A percentile compares a stretch with the other conserved stretches of the same genome.
Conservation (phyloP, 2,329 filamentous ascomycete species). For the Juglanconis juglandina region DNA sequence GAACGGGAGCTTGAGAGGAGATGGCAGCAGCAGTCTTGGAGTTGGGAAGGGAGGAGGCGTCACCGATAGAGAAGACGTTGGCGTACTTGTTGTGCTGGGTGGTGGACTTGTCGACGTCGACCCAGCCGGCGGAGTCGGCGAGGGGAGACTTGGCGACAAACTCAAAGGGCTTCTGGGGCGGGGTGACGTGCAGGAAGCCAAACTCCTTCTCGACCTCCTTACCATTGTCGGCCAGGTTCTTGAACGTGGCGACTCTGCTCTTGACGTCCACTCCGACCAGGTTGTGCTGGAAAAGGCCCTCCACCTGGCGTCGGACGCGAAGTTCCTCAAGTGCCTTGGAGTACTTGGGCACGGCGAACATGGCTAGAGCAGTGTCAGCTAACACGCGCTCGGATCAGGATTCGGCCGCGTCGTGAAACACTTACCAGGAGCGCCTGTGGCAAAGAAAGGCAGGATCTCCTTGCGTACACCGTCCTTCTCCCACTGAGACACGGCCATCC, state of each 20-base stretch:
- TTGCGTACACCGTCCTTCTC: conserved; percentile 30
- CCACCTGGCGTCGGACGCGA: conserved; percentile 32
- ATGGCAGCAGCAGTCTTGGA: conserved; percentile 45
- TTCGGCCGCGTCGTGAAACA: neutral
- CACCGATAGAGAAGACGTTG: conserved; percentile 39
- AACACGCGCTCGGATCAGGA: neutral
- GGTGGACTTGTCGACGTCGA: conserved; percentile 23
- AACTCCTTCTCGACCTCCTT: conserved; percentile 31
- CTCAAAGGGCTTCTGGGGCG: conserved; percentile 23
- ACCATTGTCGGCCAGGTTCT: conserved; percentile 27
- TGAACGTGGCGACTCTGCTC: conserved; percentile 31
- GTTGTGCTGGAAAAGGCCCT: conserved; percentile 38
- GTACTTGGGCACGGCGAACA: conserved; percentile 39
- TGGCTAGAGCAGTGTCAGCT: conserved; percentile 19
- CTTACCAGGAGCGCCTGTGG: conserved; percentile 28
- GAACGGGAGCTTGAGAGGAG: conserved; percentile 40
- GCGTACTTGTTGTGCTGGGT: conserved; percentile 28
- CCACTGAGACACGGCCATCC: conserved; percentile 38
- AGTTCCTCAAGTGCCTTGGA: conserved; percentile 31
- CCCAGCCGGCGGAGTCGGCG: conserved; percentile 22
- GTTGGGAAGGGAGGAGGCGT: conserved; percentile 37
- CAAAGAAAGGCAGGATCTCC: conserved; percentile 31
- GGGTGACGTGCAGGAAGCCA: conserved; percentile 35
- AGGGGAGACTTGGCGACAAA: conserved; percentile 23
- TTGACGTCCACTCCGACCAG: conserved; percentile 33